Evolutionary conservation across 169 alveolate genomes (phyloP), one percentile per base, ranked within the genome.

Genomic region (Plasmodium chabaudi): DNA sequence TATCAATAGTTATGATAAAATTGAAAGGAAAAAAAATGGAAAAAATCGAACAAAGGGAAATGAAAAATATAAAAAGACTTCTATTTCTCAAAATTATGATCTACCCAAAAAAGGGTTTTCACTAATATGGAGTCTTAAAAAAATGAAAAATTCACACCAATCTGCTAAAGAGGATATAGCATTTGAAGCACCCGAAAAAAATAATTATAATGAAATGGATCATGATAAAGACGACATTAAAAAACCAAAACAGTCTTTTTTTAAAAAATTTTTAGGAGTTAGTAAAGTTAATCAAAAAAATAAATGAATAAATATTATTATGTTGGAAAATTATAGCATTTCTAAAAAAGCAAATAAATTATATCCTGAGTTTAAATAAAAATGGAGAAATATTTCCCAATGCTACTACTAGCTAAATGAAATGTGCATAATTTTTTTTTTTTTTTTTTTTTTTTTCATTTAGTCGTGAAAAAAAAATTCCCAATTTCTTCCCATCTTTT

Each of bases 51-150:
- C 4, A 12, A 42, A 17, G 9, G 46, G 15, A 25, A 74, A 74
- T 17, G 67, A 17, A 15, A 47, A 74, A 44, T 23, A 60, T 23
- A 60, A 25, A 21, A n/a, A 13, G 0, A 63, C 77, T n/a, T 21
- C 17, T 49, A 75, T 15, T 13, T 75, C 73, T 9, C 64, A 42
- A 39, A 75, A 75, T 56, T 75, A 75, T 44, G 88, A 75, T 49
- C 51, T 75, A 56, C 88, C 88, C n/a, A 75, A 75, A 44, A 75
- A 75, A 17, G 88, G 88, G 7, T 75, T 75, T 57, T 75, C 88
- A 55, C 23, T 75, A 75, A 63, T 75, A 47, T 75, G 88, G 88
- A 75, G 75, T 75, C 27, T 75, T n/a, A 75, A 63, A 55, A 75
- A 67, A n/a, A 46, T 63, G 49, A 75, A 65, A 53, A 63, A 75